Conservation (phyloP, 2,329 filamentous ascomycete genomes). For the Trichothecium roseum region DNA sequence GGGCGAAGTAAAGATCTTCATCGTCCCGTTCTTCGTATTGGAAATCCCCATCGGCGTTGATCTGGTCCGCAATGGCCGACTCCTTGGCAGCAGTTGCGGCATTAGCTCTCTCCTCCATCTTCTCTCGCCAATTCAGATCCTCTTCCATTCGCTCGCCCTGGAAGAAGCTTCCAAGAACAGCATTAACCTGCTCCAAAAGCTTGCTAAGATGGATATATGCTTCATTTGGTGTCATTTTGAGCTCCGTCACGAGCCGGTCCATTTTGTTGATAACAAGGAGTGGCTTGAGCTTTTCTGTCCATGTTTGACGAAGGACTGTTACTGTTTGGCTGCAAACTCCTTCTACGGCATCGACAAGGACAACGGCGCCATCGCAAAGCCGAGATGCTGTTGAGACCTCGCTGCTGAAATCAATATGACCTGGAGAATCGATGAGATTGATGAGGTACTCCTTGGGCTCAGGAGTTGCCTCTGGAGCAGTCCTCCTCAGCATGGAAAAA, state of each 20-base stretch:
- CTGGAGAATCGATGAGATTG: constrained; percentile 77
- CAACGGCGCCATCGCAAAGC: constrained; percentile 86
- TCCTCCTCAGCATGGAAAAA: constrained; percentile 80
- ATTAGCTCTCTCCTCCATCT: constrained; percentile 75
- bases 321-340: constrained; percentile 98
- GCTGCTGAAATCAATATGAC: constrained; percentile 97
- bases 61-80: constrained; percentile 31
- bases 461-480: constrained; percentile 55
- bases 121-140: constrained; percentile 89
- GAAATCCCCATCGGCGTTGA: constrained; percentile 45
- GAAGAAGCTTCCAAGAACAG: constrained; percentile 93
- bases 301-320: constrained; percentile 87
- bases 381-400: constrained; percentile 94
- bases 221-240: constrained; percentile 85
- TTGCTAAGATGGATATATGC: constrained; percentile 84
- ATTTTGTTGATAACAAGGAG: constrained; percentile 97
- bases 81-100: constrained; percentile 58
- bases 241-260: constrained; percentile 84
- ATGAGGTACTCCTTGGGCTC: constrained; percentile 84
- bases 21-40: constrained; percentile 87
- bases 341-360: constrained; percentile 92
- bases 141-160: constrained; percentile 98
- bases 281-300: constrained; percentile 91
- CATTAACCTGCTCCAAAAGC: constrained; percentile 90
- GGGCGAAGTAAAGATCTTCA: constrained; percentile 95